Conservation (phyloP, 2,329 filamentous ascomycete genomes). For the Fusarium sublunatum region DNA sequence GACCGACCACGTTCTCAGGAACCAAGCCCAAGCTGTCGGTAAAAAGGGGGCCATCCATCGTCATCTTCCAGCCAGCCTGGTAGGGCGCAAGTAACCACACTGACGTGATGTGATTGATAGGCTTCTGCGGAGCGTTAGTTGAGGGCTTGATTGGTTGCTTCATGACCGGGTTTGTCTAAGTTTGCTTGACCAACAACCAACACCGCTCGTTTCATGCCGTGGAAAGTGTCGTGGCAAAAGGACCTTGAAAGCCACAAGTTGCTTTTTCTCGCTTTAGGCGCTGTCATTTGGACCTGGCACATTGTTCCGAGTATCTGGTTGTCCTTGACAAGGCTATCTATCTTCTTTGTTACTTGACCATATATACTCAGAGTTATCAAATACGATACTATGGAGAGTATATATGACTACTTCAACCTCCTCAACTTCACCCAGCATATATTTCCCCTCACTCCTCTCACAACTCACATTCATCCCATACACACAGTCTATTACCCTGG, state of each 20-base stretch:
- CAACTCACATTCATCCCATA: too few species aligned
- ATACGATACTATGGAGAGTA: too few species aligned
- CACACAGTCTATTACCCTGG: too few species aligned
- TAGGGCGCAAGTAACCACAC: slow-evolving; percentile 19
- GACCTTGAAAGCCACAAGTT: slow-evolving; percentile 24
- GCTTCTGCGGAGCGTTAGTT: neutral
- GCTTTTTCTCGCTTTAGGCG: neutral
- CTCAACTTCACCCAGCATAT: neutral
- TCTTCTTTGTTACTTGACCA: too few species aligned
- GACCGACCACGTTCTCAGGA: neutral
- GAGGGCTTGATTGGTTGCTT: neutral
- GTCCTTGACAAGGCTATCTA: too few species aligned
- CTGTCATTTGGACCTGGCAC: neutral
- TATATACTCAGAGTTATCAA: too few species aligned
- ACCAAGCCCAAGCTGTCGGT: slow-evolving; percentile 24
- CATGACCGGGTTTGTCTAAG: neutral
- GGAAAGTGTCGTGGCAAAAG: slow-evolving; percentile 8
- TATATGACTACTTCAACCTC: neutral
- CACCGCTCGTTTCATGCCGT: slow-evolving; percentile 24
- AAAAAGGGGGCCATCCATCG: slow-evolving; percentile 17
- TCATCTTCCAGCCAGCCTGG: slow-evolving; percentile 19
- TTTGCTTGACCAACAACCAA: slow-evolving; percentile 17
- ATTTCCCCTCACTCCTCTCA: too few species aligned
- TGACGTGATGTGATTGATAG: neutral
- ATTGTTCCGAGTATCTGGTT: neutral